Evolutionary conservation across 192 early-diverging fungal species (phyloP), one percentile per base, ranked within the genome.

Genomic region (Coemansia sp.): DNA sequence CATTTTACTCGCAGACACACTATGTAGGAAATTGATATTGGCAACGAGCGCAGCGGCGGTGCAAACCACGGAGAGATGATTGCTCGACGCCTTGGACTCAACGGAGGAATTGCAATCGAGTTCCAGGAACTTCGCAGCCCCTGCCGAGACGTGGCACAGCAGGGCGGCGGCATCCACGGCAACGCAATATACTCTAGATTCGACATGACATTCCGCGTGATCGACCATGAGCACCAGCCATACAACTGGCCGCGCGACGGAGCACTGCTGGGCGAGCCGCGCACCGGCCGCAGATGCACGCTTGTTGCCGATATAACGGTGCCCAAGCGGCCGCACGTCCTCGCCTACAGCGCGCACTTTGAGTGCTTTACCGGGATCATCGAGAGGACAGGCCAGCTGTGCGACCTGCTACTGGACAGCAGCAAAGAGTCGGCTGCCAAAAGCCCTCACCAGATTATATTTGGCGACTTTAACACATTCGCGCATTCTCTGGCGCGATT

Each of bases 401-500:
- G 88, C 60, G 91, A 92, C 39, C 83, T 93, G 55, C 52, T 93
- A 69, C 74, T 75, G 39, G 89, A 92, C 67, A 86, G 90, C 38
- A 61, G 69, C 30, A 30, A 30, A 0, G 30, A 60, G 1, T 66
- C 86, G 18, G 64, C 68, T 0, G 44, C 53, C 0, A 62, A 53
- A 58, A 72, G 76, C 26, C 92, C 91, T 11, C 86, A 92, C 62
- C 92, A 93, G 69, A 56, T 90, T 20, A 73, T 93, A 8, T 88
- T 88, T 68, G 92, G 92, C 30, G 92, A 93, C 64, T 62, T 93
- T 30, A 93, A 93, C 67, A 93, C 92, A 0, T 90, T 91, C 78
- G 89, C 87, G 4, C 92, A 92, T 63, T 92, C 91, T 18, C 83
- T 91, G 34, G 91, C 88, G 3, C 81, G 92, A 9, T 66, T 93